Evolutionary conservation across 306 rosid species (phyloP), one percentile per base, ranked within the genome.

Genomic region (Gastrolobium bilobum): DNA sequence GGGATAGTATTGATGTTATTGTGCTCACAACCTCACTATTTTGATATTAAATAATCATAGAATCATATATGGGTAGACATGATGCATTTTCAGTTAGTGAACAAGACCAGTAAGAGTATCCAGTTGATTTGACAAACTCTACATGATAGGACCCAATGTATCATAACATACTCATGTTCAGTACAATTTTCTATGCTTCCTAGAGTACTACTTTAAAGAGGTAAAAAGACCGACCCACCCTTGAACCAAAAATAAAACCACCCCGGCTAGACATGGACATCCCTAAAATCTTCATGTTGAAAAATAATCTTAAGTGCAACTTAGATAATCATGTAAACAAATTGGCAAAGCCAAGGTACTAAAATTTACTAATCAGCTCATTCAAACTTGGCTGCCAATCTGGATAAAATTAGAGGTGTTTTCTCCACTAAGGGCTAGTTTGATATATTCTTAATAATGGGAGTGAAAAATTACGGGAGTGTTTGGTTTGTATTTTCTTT

Each of bases 361-460:
- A 31, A 61, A 67, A 47, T 34, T 10, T 56, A 61, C 60, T 39
- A 76, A 46, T 58, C 70, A 66, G 35, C 70, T 54, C 40, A n/a
- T 7, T 46, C 35, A 52, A 44, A 71, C 46, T 59, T 44, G 20
- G 68, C 66, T 42, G 60, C 35, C 31, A 81, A 81, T 73, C 60
- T 39, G 39, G 60, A 75, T 15, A 67, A 81, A 58, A 68, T 39
- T 68, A 59, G 4, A 15, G 15, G 71, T 31, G 40, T 40, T 44
- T 76, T 42, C 68, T 60, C 43, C 52, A 52, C 14, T 44, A 30
- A 42, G 38, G 56, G 20, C 46, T 68, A 11, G 10, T 13, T 67
- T 26, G 14, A 61, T 43, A 59, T 34, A 75, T 62, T 50, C 50
- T 11, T 62, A 0, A 8, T 37, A 75, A 20, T 48, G n/a, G 62